Conservation (phyloP, 2,329 filamentous ascomycete genomes). For the Penicillium sp. region DNA sequence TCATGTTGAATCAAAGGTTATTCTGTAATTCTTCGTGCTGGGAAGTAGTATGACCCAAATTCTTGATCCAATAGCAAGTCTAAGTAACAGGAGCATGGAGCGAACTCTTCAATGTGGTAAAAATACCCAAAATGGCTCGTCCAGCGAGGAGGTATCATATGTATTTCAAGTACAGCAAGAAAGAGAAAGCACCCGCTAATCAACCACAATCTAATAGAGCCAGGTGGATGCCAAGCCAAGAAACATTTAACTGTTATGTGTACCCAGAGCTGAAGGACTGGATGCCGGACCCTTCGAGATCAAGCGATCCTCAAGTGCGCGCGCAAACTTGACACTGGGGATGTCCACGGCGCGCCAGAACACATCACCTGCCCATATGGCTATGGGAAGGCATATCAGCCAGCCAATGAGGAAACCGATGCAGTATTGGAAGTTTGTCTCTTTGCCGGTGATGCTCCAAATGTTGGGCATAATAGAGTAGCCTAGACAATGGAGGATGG, state of each 20-base stretch:
- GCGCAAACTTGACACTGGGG: conserved; percentile 51
- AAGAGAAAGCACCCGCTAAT: not conserved
- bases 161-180: not conserved
- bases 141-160: conserved; percentile 13
- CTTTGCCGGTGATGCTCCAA: conserved; percentile 42
- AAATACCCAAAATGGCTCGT: conserved; percentile 3
- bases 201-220: not conserved
- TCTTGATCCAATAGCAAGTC: not conserved
- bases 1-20: too few relatives aligned
- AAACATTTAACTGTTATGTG: conserved; percentile 7
- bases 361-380: conserved; percentile 58
- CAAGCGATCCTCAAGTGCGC: conserved; percentile 48
- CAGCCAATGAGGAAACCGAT: conserved; percentile 43
- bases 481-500: conserved; percentile 44
- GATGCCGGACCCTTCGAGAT: conserved; percentile 22
- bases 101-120: not conserved
- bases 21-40: too few relatives aligned
- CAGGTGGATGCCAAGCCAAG: not conserved
- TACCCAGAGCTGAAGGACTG: conserved; percentile 7
- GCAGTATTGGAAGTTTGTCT: conserved; percentile 41
- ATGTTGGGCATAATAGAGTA: conserved; percentile 46
- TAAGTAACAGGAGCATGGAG: not conserved
- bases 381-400: conserved; percentile 39
- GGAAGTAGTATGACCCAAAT: not conserved
- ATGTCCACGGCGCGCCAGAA: conserved; percentile 60